Evolutionary conservation across 1,284 basidiomycete genomes (phyloP), one percentile per base, ranked within the genome.

Genomic region (Sutorius eximius): DNA sequence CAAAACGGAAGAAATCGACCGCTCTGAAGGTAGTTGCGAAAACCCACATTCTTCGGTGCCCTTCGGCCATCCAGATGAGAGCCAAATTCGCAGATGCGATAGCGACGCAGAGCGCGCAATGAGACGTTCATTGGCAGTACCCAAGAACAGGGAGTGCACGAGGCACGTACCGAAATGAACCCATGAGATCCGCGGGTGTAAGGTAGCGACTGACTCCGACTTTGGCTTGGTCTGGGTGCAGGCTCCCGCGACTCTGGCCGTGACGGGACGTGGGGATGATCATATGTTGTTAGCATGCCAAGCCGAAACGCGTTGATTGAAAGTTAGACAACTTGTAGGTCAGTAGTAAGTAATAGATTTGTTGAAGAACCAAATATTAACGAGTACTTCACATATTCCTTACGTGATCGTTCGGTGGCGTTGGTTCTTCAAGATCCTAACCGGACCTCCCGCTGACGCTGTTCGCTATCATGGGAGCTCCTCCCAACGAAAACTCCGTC

Each of bases 181-280:
- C 49, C 47, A 55, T 58, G 47, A 68, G 66, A 70, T 70, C 70
- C 69, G 67, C 70, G 70, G 66, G 58, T 51, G 55, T 68, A 71
- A 69, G 55, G 59, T 36, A 16, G 47, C 52, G 55, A 45, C 55
- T 57, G 55, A 59, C 46, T 36, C 42, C 40, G 57, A 36, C 52
- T 51, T 55, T 55, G 51, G 44, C 55, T 64, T 69, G 56, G 55
- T 44, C 41, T 68, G 55, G 13, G 18, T 45, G 10, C 24, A 29
- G 27, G 27, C 27, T 53, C 16, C 42, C 40, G 57, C 61, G 36
- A 53, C 48, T 34, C 32, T 40, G 32, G 18, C 30, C 22, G 50
- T 40, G 47, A 54, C 56, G 52, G 49, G 43, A 63, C 41, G 49
- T 37, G 48, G 42, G 22, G 20, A 15, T 27, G 20, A 32, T 27